Evolutionary conservation across 441 rosid genomes (phyloP).

Genomic region (Gossypium laxum): DNA sequence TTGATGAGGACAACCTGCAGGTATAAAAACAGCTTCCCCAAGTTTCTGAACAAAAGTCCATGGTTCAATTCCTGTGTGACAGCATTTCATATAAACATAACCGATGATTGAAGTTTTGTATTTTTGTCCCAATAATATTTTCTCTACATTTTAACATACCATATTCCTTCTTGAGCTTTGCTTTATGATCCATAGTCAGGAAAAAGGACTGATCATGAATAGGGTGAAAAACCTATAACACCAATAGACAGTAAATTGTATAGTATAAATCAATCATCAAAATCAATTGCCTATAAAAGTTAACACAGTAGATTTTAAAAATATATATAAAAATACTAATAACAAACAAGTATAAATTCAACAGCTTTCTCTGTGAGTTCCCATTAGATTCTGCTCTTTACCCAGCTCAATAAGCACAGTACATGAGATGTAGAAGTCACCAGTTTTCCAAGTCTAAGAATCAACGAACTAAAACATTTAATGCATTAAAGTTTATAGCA

Average conservation of each 20-base stretch:
- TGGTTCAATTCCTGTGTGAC: slow-evolving; percentile 61
- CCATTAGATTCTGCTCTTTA: not conserved
- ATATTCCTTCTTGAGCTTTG: slow-evolving; percentile 68
- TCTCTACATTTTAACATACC: slow-evolving; percentile 28
- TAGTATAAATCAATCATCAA: not conserved
- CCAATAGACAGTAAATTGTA: slow-evolving; percentile 3
- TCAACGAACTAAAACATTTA: not conserved
- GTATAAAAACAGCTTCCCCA: slow-evolving; percentile 84
- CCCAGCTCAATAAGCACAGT: not conserved
- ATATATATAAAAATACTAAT: not conserved
- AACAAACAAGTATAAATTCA: not conserved
- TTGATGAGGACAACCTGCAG: slow-evolving; percentile 97
- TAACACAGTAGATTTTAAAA: not conserved
- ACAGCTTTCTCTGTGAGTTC: not conserved
- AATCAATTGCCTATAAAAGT: not conserved
- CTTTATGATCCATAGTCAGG: slow-evolving; percentile 50
- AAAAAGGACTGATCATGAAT: slow-evolving; percentile 71
- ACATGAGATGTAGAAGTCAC: not conserved
- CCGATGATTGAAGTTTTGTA: not conserved
- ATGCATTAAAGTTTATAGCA: not conserved
- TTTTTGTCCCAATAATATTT: not conserved
- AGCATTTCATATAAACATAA: not conserved
- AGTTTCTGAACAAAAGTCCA: slow-evolving; percentile 87
- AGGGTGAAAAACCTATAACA: slow-evolving; percentile 60
- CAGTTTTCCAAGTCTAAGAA: not conserved